These are phyloP conservation scores for Ascochyta fabae DNA, from an alignment of 2,329 filamentous ascomycete genomes.

Conservation along the genomic window DNA sequence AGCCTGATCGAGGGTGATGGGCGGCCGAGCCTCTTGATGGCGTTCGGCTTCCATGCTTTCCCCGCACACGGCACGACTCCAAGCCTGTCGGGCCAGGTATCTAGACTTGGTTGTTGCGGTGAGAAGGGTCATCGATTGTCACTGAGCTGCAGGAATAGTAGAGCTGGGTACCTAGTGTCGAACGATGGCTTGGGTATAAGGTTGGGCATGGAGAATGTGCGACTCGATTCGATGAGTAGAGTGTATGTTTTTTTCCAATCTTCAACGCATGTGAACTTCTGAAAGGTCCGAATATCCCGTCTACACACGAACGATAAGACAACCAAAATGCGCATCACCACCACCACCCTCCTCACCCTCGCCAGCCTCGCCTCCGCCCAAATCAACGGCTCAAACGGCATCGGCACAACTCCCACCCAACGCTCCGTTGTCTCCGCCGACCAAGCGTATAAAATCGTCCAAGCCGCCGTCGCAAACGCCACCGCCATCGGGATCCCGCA, in stretches of 20 bases:
- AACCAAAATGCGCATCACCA: slow-evolving; percentile 6
- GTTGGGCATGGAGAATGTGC: not conserved
- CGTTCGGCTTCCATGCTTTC: slow-evolving; percentile 6
- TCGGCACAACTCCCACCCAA: slow-evolving; percentile 28
- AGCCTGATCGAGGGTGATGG: slow-evolving; percentile 10
- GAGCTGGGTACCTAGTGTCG: not conserved
- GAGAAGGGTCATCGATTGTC: slow-evolving; percentile 1
- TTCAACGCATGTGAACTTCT: too few relatives aligned
- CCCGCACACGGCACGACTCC: slow-evolving; percentile 3
- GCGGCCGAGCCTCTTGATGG: slow-evolving; percentile 5
- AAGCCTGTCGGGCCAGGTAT: not conserved
- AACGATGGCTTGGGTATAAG: not conserved
- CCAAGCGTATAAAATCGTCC: slow-evolving; percentile 34
- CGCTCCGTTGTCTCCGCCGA: slow-evolving; percentile 28
- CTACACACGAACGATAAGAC: too few relatives aligned
- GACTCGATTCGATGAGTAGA: too few relatives aligned
- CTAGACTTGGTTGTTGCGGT: not conserved
- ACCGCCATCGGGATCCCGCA: slow-evolving; percentile 31
- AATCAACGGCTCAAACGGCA: slow-evolving; percentile 31
- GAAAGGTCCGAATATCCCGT: too few relatives aligned
- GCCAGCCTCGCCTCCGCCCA: slow-evolving; percentile 20
- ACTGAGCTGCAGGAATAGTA: not conserved
- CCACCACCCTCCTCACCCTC: slow-evolving; percentile 14
- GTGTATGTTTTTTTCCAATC: too few relatives aligned
- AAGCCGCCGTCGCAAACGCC: slow-evolving; percentile 30